phyloP scores from a whole-genome alignment of 192 early-diverging fungal genomes.

The Coemansia sp. region DNA sequence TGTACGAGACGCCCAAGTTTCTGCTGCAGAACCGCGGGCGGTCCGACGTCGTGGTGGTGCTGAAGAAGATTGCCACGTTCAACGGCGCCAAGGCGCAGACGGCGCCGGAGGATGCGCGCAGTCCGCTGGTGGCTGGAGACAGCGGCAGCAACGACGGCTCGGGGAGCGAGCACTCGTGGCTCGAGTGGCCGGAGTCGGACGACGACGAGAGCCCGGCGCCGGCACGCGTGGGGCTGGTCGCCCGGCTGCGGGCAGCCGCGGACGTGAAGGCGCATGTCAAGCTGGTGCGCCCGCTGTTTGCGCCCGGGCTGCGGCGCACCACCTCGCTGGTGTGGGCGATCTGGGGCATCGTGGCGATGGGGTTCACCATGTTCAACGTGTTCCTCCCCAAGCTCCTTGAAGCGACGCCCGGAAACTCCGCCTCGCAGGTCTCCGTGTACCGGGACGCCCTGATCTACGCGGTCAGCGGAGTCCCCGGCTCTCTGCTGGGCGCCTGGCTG shows the following conservation, averaged over 20 bases:
- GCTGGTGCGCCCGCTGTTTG: constrained; percentile 57
- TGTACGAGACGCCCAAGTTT: constrained; percentile 81
- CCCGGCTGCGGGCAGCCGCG: constrained; percentile 3
- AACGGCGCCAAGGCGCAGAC: constrained; percentile 54
- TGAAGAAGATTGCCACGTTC: constrained; percentile 62
- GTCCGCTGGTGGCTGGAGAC: constrained; percentile 1
- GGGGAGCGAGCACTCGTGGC: constrained; percentile 29
- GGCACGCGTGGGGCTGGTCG: neutral
- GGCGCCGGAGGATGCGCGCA: neutral
- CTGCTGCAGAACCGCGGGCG: constrained; percentile 63
- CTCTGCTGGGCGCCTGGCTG: constrained; percentile 63
- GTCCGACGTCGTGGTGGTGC: constrained; percentile 64
- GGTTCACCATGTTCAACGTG: constrained; percentile 87
- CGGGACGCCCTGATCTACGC: constrained; percentile 75
- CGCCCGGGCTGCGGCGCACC: constrained; percentile 55
- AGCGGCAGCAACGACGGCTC: constrained; percentile 7
- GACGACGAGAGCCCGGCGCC: neutral
- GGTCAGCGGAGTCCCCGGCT: constrained; percentile 75
- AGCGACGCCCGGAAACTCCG: constrained; percentile 12
- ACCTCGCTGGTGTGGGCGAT: constrained; percentile 73
- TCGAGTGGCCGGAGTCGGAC: constrained; percentile 42
- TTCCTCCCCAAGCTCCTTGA: constrained; percentile 80
- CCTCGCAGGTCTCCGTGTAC: constrained; percentile 59
- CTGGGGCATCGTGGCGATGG: constrained; percentile 74
- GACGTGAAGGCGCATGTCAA: constrained; percentile 19